phyloP scores from a whole-genome alignment of 257 asterid species.

The Salvia hispanica region DNA sequence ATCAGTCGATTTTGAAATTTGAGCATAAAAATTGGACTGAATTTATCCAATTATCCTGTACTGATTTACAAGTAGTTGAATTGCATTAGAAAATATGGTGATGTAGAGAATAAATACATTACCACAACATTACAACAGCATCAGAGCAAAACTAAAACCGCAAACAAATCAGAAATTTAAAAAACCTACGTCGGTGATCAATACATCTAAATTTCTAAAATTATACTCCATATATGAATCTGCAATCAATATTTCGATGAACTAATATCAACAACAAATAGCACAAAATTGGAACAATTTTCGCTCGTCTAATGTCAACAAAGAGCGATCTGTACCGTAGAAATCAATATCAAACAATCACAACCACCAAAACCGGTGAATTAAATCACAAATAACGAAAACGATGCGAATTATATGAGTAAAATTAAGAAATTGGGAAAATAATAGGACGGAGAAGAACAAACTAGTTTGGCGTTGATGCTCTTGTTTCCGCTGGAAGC shows the following conservation, averaged over 20 bases:
- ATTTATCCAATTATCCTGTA: no score
- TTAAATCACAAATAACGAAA: background rate
- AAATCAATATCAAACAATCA: background rate
- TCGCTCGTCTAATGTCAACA: background rate
- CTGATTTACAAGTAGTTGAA: no score
- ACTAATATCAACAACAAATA: background rate
- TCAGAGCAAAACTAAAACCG: no score
- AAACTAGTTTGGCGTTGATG: conserved; percentile 73
- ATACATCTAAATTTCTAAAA: background rate
- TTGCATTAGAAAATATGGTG: no score
- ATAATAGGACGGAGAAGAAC: conserved; percentile 12
- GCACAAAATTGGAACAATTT: conserved; percentile 11
- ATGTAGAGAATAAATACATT: no score
- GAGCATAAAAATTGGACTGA: background rate
- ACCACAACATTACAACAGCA: no score
- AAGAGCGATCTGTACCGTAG: conserved; percentile 5
- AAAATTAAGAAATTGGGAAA: background rate
- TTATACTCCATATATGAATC: no score
- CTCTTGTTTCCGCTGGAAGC: conserved; percentile 72
- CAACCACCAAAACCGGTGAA: background rate
- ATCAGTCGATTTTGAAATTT: no score
- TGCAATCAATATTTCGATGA: conserved; percentile 5
- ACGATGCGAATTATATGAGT: no score
- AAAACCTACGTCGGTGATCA: no score
- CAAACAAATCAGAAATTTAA: no score